Conservation (phyloP, 2,329 filamentous ascomycete genomes). For the Thelonectria discophora region DNA sequence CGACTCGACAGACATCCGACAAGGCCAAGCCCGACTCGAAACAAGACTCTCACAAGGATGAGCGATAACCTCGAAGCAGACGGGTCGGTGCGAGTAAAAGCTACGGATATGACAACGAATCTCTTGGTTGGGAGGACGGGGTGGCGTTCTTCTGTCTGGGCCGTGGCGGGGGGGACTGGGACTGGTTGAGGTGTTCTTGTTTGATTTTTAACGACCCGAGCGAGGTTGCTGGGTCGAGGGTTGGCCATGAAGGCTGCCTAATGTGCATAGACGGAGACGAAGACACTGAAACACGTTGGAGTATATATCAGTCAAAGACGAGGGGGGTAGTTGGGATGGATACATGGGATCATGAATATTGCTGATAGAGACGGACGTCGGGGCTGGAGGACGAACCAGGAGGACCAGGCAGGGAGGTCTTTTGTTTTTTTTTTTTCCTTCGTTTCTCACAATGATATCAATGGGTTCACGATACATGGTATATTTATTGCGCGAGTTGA, state of each 20-base stretch:
- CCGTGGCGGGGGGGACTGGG: conserved; percentile 25
- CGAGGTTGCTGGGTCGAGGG: conserved; percentile 28
- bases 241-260: conserved; percentile 33
- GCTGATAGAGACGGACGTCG: conserved; percentile 33
- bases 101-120: conserved; percentile 26
- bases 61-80: conserved; percentile 30
- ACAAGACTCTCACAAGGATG: conserved; percentile 40
- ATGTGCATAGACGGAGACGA: conserved; percentile 17
- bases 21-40: conserved; percentile 45
- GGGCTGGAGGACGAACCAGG: conserved; percentile 16
- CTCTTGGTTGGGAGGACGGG: conserved; percentile 26
- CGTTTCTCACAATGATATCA: conserved; percentile 43
- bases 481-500: conserved; percentile 30
- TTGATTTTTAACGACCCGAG: conserved; percentile 35
- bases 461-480: conserved; percentile 39
- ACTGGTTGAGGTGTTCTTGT: conserved; percentile 35
- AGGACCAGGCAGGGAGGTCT: conserved; percentile 14
- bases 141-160: conserved; percentile 40
- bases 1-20: conserved; percentile 46
- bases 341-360: conserved; percentile 29
- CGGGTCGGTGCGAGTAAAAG: conserved; percentile 23
- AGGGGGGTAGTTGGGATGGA: conserved; percentile 27
- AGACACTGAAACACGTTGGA: conserved; percentile 25
- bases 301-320: conserved; percentile 16
- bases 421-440: conserved; percentile 31